Evolutionary conservation across 345 rosid genomes (phyloP).

Genomic region (Kandelia obovata): DNA sequence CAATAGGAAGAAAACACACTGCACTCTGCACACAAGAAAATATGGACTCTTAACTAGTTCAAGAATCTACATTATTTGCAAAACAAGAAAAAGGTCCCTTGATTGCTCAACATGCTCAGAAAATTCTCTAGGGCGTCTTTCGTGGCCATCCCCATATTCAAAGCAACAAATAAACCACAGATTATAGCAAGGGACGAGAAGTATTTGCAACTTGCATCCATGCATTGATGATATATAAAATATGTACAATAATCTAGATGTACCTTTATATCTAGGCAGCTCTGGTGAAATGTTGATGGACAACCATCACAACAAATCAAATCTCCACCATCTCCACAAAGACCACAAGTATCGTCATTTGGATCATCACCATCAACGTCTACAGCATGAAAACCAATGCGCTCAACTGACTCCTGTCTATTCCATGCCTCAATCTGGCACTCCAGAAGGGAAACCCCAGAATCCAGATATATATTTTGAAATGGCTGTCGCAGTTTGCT

Average conservation of each 20-base stretch:
- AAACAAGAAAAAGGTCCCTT: no score
- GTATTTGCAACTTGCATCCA: not conserved
- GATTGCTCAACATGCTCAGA: no score
- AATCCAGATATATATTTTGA: conserved; percentile 35
- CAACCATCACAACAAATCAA: conserved; percentile 37
- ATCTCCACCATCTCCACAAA: conserved; percentile 37
- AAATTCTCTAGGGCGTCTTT: no score
- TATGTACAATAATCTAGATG: not conserved
- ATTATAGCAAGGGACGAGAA: no score
- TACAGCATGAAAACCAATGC: conserved; percentile 23
- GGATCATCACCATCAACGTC: conserved; percentile 31
- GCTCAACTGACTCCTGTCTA: conserved; percentile 23
- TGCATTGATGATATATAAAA: not conserved
- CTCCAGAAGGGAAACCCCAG: conserved; percentile 31
- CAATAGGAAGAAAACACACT: no score
- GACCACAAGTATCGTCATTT: conserved; percentile 33
- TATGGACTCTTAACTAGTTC: no score
- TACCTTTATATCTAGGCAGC: conserved; percentile 32
- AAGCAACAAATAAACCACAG: no score
- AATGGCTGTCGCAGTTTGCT: conserved; percentile 34
- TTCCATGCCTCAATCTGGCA: conserved; percentile 37
- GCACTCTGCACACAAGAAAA: no score
- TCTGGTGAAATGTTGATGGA: conserved; percentile 34
- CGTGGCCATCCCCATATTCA: no score
- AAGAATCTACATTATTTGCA: no score